These are phyloP conservation scores for Lepidium sativum DNA, from an alignment of 345 rosid species.

Conservation along the genomic window DNA sequence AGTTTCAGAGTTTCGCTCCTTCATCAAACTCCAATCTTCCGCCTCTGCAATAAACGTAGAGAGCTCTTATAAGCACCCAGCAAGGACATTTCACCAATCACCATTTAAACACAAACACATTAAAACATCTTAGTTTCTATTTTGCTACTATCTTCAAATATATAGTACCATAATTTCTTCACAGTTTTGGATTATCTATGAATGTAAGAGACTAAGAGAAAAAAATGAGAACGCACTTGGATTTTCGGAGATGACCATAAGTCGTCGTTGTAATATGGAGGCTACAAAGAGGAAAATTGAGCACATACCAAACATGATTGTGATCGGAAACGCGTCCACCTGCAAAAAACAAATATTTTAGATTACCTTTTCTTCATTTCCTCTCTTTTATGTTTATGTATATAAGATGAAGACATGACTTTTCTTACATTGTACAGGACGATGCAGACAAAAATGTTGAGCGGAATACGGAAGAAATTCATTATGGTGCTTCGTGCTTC, in stretches of 20 bases:
- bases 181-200: not conserved
- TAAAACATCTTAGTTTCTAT: not conserved
- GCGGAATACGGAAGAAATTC: slow-evolving; percentile 97
- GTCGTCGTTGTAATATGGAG: slow-evolving; percentile 68
- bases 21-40: slow-evolving; percentile 21
- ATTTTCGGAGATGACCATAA: slow-evolving; percentile 65
- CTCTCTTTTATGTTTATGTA: not conserved
- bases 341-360: not conserved
- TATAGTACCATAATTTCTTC: not conserved
- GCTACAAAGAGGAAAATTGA: slow-evolving; percentile 90
- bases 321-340: slow-evolving; percentile 87
- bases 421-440: slow-evolving; percentile 81
- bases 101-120: not conserved
- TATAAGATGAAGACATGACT: not conserved
- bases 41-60: slow-evolving; percentile 12
- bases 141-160: not conserved
- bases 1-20: slow-evolving; percentile 22
- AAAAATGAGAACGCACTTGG: slow-evolving; percentile 45
- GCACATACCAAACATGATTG: slow-evolving; percentile 94
- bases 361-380: not conserved
- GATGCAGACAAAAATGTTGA: slow-evolving; percentile 81
- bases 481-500: slow-evolving; percentile 98
- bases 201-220: not conserved
- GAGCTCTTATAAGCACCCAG: not conserved
- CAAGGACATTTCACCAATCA: not conserved